phyloP scores from a whole-genome alignment of 768 basidiomycete genomes.

The Boletus edulis region DNA sequence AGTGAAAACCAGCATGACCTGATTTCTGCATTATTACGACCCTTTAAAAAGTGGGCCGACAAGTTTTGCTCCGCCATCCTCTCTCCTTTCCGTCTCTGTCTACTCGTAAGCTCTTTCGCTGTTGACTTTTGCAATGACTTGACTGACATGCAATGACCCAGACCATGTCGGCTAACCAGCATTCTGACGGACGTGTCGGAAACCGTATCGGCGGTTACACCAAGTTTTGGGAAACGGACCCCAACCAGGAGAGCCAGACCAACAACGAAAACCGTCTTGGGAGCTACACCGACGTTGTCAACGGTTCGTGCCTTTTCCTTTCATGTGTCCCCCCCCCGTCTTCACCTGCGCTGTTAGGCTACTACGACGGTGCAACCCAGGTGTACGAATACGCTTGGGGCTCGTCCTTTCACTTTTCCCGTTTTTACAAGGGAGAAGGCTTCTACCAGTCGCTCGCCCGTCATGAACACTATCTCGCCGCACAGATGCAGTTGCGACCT shows the following conservation, averaged over 20 bases:
- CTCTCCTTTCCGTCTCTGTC: background rate
- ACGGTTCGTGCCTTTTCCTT: constrained; percentile 50
- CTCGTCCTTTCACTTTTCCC: constrained; percentile 92
- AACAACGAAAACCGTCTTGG: constrained; percentile 73
- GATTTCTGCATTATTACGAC: constrained; percentile 8
- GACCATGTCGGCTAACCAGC: constrained; percentile 24
- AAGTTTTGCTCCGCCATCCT: background rate
- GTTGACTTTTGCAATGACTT: background rate
- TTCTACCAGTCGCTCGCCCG: constrained; percentile 74
- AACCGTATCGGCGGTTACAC: constrained; percentile 82
- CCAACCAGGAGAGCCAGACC: constrained; percentile 57
- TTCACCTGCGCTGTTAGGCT: constrained; percentile 48
- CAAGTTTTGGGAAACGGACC: constrained; percentile 88
- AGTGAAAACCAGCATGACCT: constrained; percentile 13
- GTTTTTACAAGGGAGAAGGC: constrained; percentile 90
- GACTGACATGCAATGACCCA: background rate
- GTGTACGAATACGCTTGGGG: constrained; percentile 95
- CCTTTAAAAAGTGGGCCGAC: constrained; percentile 12
- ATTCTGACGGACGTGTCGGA: constrained; percentile 57
- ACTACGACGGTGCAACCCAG: constrained; percentile 95
- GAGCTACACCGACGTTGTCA: constrained; percentile 91
- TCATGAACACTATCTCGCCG: constrained; percentile 96
- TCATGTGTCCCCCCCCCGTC: background rate
- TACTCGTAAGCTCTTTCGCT: background rate
- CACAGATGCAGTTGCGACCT: constrained; percentile 77